A percentile compares a stretch with the other conserved stretches of the same genome.
phyloP scores from a whole-genome alignment of 768 basidiomycete species.

The Serendipita indica region DNA sequence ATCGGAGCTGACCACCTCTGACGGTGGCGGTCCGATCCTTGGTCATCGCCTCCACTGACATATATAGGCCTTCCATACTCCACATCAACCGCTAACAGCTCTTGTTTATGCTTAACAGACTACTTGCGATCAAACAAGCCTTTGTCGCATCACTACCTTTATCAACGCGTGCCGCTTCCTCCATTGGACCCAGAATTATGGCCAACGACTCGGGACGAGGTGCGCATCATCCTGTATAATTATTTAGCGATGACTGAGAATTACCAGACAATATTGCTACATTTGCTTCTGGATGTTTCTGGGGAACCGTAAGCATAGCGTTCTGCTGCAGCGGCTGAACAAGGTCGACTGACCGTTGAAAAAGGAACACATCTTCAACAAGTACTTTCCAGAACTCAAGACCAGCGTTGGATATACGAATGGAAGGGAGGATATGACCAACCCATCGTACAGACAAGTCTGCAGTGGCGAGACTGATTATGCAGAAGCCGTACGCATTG shows the following conservation, averaged over 20 bases:
- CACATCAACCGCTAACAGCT: no score
- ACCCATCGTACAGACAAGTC: constrained; percentile 56
- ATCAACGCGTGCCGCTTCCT: not conserved
- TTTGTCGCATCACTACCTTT: not conserved
- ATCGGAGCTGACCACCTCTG: no score
- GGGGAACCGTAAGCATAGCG: not conserved
- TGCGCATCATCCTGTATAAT: not conserved
- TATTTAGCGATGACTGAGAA: not conserved
- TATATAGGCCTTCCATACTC: not conserved
- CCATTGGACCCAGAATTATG: not conserved
- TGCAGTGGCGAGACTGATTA: constrained; percentile 72
- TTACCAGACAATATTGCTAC: constrained; percentile 1
- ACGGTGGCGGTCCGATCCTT: no score
- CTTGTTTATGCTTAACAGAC: not conserved
- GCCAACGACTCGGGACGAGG: constrained; percentile 3
- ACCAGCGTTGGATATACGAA: constrained; percentile 1
- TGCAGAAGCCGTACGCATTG: constrained; percentile 76
- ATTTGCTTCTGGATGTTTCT: constrained; percentile 1
- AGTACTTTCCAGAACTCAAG: not conserved
- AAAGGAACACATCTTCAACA: constrained; percentile 8
- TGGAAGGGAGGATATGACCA: constrained; percentile 3
- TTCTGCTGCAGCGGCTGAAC: not conserved
- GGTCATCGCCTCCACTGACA: not conserved
- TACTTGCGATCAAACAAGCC: not conserved
- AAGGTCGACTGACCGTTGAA: not conserved